phyloP scores from a whole-genome alignment of 2,329 filamentous ascomycete genomes.

The Pyricularia sp. region DNA sequence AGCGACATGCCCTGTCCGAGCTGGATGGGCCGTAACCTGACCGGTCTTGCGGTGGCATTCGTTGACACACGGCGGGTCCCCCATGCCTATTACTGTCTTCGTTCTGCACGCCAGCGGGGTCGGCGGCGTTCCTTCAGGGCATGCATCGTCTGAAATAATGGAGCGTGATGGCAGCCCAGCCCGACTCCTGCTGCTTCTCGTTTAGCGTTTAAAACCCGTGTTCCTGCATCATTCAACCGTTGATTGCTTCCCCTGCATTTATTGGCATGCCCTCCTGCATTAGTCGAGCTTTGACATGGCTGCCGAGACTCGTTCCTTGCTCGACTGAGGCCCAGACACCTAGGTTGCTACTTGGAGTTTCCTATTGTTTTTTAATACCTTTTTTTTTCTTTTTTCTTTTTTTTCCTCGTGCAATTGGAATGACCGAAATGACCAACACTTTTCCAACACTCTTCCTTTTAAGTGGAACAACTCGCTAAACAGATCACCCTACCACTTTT shows the following conservation, averaged over 20 bases:
- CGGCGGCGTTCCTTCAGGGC: not conserved
- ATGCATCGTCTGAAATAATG: not conserved
- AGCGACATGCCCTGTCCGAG: not conserved
- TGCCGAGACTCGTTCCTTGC: not conserved
- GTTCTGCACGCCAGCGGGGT: not conserved
- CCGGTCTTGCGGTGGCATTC: not conserved
- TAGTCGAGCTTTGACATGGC: not conserved
- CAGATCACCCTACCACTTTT: not conserved
- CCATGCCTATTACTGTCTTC: not conserved
- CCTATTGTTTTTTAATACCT: not conserved
- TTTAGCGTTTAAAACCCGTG: not conserved
- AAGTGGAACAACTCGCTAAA: not conserved
- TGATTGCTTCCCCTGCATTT: not conserved
- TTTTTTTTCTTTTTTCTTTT: not conserved
- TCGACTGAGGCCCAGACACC: not conserved
- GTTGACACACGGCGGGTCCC: not conserved
- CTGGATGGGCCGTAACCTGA: not conserved
- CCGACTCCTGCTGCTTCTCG: not conserved
- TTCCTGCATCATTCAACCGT: not conserved
- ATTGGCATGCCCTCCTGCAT: not conserved
- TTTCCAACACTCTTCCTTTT: not conserved
- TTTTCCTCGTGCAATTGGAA: no score
- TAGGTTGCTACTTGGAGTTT: not conserved
- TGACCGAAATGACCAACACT: not conserved
- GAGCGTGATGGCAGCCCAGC: not conserved